These are phyloP conservation scores for Ormosia semicastrata DNA, from an alignment of 306 rosid genomes.

Conservation along the genomic window DNA sequence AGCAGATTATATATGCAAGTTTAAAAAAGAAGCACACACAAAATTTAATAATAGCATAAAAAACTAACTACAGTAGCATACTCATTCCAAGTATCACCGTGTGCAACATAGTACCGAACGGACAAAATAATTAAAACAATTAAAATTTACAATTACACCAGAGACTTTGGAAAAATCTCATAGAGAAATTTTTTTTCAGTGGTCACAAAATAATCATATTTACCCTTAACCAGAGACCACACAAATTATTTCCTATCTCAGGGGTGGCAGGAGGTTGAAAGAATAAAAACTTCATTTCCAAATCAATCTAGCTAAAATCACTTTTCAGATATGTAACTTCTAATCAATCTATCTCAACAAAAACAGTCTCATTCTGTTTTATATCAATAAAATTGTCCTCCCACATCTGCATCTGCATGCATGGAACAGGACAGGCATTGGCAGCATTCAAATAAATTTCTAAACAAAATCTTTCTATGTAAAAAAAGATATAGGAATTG, in stretches of 20 bases:
- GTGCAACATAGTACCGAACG: not conserved
- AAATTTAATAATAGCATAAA: not conserved
- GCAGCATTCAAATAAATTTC: not conserved
- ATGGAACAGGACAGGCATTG: not conserved
- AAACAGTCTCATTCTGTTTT: no score
- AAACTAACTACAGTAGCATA: slow-evolving; percentile 9
- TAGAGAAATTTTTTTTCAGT: not conserved
- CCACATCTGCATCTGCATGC: no score
- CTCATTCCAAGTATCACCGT: slow-evolving; percentile 12
- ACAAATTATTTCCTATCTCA: not conserved
- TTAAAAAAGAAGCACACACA: not conserved
- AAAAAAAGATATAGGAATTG: not conserved
- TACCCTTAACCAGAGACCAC: not conserved
- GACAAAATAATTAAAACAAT: not conserved
- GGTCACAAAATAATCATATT: slow-evolving; percentile 1
- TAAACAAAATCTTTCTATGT: not conserved
- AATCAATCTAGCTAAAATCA: slow-evolving; percentile 7
- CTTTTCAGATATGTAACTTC: not conserved
- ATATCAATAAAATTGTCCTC: no score
- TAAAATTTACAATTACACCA: not conserved
- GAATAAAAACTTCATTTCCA: not conserved
- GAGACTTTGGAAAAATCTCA: not conserved
- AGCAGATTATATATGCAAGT: not conserved
- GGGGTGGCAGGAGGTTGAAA: not conserved
- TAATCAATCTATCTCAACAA: not conserved